phyloP scores from a whole-genome alignment of 2,329 filamentous ascomycete species.

The Botryotinia globosa region DNA sequence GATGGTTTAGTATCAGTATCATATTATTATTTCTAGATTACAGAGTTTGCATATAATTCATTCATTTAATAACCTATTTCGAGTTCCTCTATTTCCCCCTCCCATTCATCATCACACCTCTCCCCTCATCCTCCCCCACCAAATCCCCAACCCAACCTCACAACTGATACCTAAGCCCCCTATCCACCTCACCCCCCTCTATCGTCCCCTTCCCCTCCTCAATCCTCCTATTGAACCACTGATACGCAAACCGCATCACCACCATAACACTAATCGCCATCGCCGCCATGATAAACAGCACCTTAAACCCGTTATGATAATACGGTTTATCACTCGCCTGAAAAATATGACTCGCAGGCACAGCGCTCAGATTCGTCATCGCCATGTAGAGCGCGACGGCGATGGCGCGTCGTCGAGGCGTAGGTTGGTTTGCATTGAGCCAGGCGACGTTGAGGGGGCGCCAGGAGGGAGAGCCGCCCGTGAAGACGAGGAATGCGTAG shows the following conservation, averaged over 20 bases:
- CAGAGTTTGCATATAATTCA: too few species aligned
- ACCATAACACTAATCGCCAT: constrained; percentile 19
- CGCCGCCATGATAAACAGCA: constrained; percentile 16
- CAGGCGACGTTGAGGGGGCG: constrained; percentile 20
- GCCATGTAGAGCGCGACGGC: constrained; percentile 17
- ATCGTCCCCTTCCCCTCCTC: constrained; percentile 15
- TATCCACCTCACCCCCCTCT: constrained; percentile 16
- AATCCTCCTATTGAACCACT: constrained; percentile 16
- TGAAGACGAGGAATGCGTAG: constrained; percentile 20
- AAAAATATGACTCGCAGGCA: constrained; percentile 17
- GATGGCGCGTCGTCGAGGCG: constrained; percentile 13
- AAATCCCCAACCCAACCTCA: not conserved
- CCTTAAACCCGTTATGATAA: constrained; percentile 18
- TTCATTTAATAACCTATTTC: not conserved
- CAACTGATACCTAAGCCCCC: constrained; percentile 19
- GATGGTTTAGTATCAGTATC: too few species aligned
- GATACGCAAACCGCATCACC: constrained; percentile 13
- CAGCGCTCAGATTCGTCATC: constrained; percentile 12
- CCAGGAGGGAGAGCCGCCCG: constrained; percentile 14
- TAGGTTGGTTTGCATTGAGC: constrained; percentile 18
- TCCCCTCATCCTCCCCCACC: not conserved
- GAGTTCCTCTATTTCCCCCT: fast-evolving
- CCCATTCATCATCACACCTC: not conserved
- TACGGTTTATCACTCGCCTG: constrained; percentile 18
- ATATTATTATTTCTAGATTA: too few species aligned